Conservation (phyloP, 345 rosid species). For the Lumnitzera racemosa region DNA sequence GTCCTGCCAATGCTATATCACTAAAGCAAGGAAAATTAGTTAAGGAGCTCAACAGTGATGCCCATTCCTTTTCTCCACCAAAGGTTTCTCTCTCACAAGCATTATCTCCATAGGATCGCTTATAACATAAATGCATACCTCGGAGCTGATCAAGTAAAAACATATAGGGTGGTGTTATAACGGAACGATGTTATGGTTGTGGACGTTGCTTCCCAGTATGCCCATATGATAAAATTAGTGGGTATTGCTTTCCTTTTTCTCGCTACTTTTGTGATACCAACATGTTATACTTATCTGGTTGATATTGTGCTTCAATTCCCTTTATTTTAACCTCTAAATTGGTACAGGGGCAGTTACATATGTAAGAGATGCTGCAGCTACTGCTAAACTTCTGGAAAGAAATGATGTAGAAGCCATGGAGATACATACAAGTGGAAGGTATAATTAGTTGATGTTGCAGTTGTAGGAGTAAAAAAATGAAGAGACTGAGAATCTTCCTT, state of each 20-base stretch:
- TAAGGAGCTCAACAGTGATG: conserved; percentile 5
- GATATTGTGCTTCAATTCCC: no score
- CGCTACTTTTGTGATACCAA: not conserved
- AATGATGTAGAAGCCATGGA: conserved; percentile 49
- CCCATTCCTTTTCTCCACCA: conserved; percentile 5
- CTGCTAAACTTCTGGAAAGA: conserved; percentile 39
- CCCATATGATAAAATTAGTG: conserved; percentile 56
- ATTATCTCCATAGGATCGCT: not conserved
- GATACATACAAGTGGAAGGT: conserved; percentile 63
- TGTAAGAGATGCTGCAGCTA: conserved; percentile 38
- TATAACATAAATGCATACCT: not conserved
- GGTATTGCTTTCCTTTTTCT: conserved; percentile 8
- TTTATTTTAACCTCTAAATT: conserved; percentile 5
- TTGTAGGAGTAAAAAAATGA: not conserved
- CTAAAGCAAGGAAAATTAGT: conserved; percentile 15
- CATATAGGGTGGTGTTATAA: conserved; percentile 43
- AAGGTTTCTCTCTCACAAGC: conserved; percentile 18
- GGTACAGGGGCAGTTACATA: conserved; percentile 33
- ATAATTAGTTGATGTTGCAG: not conserved
- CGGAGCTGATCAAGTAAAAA: not conserved
- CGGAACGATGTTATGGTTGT: conserved; percentile 57
- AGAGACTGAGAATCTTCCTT: not conserved
- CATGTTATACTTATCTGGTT: not conserved
- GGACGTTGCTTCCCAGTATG: conserved; percentile 58
- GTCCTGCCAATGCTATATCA: conserved; percentile 56